Evolutionary conservation across 306 rosid genomes (phyloP), one percentile per base, ranked within the genome.

Genomic region (Castanopsis chinensis): DNA sequence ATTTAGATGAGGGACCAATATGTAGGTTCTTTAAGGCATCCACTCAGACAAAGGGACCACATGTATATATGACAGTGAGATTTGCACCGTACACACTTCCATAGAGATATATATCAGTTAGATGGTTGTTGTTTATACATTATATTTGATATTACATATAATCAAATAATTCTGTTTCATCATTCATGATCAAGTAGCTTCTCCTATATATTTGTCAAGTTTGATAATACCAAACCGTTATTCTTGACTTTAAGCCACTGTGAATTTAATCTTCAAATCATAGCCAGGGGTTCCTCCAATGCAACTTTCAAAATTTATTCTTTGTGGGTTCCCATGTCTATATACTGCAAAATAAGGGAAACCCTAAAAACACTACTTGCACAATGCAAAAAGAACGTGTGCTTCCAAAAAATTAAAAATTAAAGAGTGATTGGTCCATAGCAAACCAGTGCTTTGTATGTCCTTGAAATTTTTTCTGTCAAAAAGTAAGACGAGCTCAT

Each of bases 1-100:
- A 78, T 19, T 73, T 83, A 87, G 94, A 83, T 72, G 92, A 93
- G 89, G 97, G 97, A 89, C 96, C 96, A 90, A 86, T 41, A 41
- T 56, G 53, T 87, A 84, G 92, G 87, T 85, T 91, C 89, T 86
- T 85, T 84, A 86, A 88, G 86, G 90, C 92, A 89, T 87, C 88
- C 85, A 84, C 87, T 80, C 78, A 79, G 82, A 79, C 72, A 83
- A 23, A 77, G 18, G 96, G 93, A 85, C 96, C 96, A 89, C 87
- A 19, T 0, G 43, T 54, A 74, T 23, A 81, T 35, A 83, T 81
- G 68, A 80, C 92, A 91, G 85, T 88, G 88, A 87, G 92, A 91
- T 90, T 91, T 88, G 87, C 88, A 75, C 85, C 76, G 83, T 79
- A 65, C 85, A 60, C 19, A 12, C 45, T 41, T 8, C 11, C 63